Evolutionary conservation across 2,329 filamentous ascomycete genomes (phyloP), one percentile per base, ranked within the genome.

Genomic region (Diaporthe helianthi): DNA sequence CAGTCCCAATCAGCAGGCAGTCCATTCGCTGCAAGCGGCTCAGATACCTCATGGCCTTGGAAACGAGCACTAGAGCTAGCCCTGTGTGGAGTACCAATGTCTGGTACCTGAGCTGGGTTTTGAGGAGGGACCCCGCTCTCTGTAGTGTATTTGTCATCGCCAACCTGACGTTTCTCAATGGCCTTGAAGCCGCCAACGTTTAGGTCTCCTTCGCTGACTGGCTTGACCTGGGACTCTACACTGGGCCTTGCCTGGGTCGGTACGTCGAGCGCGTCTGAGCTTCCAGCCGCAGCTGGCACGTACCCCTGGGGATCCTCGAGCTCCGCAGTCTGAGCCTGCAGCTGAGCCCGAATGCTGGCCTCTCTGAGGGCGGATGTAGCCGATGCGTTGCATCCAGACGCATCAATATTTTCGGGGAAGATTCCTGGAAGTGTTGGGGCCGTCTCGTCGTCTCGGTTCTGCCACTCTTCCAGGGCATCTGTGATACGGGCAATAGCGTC

Each of bases 401-500:
- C 90, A 79, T 97, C 93, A 15, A 98, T 80, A 47, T 83, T 83
- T 72, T 92, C 86, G 0, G 94, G 93, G 83, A 95, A 97, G 75
- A 97, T 86, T 2, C 94, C 94, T 1, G 91, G 89, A 9, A 97
- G 82, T 7, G 47, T 38, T 29, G 69, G 49, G 3, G 85, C 84
- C 0, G 92, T 94, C 6, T 84, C 86, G 15, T 69, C 68, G 15
- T 65, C 58, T 3, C 83, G 82, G 74, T 89, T 87, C 80, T 97
- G 93, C 80, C 90, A 89, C 64, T 90, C 87, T 71, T 94, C 87
- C 31, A 98, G 85, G 9, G 90, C 90, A 76, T 97, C 85, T 22
- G 93, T 97, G 75, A 98, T 92, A 70, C 94, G 90, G 60, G 93
- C 92, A 71, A 97, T 85, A 19, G 93, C 94, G 80, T 97, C 94